Percentiles rank a stretch among this genome's conserved stretches.
These are phyloP conservation scores for Dorcoceras hygrometricum DNA, from an alignment of 257 asterid species.

Conservation along the genomic window DNA sequence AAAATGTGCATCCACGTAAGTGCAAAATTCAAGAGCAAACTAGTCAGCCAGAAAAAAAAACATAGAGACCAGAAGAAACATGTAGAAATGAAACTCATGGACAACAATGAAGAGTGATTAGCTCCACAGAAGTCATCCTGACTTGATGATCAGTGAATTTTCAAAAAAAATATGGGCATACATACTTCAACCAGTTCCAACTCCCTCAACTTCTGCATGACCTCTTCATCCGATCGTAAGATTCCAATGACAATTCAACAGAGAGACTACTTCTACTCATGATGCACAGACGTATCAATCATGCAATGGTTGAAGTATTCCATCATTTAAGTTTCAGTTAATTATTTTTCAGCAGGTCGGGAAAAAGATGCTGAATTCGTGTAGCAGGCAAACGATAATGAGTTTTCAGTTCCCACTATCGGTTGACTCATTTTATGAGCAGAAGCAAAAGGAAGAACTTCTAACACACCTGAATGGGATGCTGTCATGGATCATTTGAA, in stretches of 20 bases:
- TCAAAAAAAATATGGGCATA: background rate
- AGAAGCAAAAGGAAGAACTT: conserved; percentile 3
- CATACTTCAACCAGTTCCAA: background rate
- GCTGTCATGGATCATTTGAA: conserved; percentile 88
- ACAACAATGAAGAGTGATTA: background rate
- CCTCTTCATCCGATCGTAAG: background rate
- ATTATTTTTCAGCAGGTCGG: background rate
- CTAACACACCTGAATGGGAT: conserved; percentile 69
- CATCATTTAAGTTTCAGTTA: background rate
- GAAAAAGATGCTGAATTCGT: conserved; percentile 2
- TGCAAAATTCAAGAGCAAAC: background rate
- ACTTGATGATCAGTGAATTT: background rate
- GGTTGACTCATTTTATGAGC: conserved; percentile 16
- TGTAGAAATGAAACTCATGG: background rate
- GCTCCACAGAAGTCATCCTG: conserved; percentile 1
- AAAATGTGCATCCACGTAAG: background rate
- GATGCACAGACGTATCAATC: background rate
- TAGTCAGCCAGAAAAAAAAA: background rate
- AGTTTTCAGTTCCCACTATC: conserved; percentile 3
- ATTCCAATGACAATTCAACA: background rate
- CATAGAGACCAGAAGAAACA: background rate
- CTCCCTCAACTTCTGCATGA: conserved; percentile 8
- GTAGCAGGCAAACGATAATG: background rate
- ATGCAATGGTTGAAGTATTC: background rate
- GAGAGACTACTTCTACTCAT: background rate